Percentiles rank a stretch among this genome's conserved stretches.
Evolutionary conservation across 768 basidiomycete species (phyloP).

Genomic region (Suillus spraguei): DNA sequence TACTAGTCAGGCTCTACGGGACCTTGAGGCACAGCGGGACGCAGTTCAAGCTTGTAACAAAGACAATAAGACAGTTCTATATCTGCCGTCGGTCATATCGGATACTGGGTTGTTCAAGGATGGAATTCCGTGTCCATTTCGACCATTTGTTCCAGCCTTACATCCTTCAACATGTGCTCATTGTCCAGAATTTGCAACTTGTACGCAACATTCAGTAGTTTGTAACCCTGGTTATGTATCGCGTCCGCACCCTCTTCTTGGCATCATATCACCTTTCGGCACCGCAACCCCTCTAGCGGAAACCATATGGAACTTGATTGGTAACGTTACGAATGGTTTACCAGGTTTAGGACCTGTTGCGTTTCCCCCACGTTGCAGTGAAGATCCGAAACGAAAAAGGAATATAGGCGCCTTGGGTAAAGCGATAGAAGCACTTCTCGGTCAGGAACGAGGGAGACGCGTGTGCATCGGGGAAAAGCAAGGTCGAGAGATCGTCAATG

Average conservation of each 20-base stretch:
- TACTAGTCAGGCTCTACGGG: constrained; percentile 60
- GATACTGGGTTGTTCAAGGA: constrained; percentile 31
- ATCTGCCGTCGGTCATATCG: constrained; percentile 32
- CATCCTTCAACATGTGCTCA: constrained; percentile 68
- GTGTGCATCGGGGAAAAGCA: constrained; percentile 59
- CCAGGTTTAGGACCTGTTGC: constrained; percentile 79
- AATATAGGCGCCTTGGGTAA: constrained; percentile 77
- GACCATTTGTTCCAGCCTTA: constrained; percentile 54
- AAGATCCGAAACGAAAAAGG: constrained; percentile 74
- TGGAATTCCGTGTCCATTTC: constrained; percentile 52
- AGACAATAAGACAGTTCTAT: constrained; percentile 53
- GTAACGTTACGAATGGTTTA: constrained; percentile 59
- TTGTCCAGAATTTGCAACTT: constrained; percentile 71
- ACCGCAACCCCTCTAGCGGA: constrained; percentile 42
- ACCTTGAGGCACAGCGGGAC: constrained; percentile 44
- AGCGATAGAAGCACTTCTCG: constrained; percentile 64
- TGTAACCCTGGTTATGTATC: constrained; percentile 74
- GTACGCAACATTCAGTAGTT: constrained; percentile 53
- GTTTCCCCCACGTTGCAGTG: constrained; percentile 73
- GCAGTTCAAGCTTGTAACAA: constrained; percentile 58
- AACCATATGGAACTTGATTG: constrained; percentile 49
- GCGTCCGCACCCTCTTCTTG: constrained; percentile 60
- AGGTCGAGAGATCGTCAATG: constrained; percentile 29
- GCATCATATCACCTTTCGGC: constrained; percentile 43
- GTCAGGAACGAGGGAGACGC: constrained; percentile 62